phyloP scores from a whole-genome alignment of 176 grass and related monocot genomes.

The Luzula sylvatica region DNA sequence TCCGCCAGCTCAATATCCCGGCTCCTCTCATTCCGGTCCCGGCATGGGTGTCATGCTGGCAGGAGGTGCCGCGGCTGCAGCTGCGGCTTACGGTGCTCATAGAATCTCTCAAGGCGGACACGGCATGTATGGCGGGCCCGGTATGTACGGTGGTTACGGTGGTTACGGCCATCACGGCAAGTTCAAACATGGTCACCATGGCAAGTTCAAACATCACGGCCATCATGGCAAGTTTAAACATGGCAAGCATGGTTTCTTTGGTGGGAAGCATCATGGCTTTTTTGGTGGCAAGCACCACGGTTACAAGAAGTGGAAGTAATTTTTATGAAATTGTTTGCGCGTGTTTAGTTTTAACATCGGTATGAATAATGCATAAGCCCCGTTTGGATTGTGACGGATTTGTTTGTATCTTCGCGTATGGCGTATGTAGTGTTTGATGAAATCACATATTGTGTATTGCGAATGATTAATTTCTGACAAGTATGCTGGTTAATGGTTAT shows the following conservation, averaged over 20 bases:
- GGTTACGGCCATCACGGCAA: slow-evolving; percentile 19
- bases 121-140: too few species aligned
- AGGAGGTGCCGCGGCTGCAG: slow-evolving; percentile 33
- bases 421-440: too few species aligned
- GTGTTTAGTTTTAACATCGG: too few species aligned
- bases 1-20: slow-evolving; percentile 32
- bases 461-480: too few species aligned
- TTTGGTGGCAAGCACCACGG: slow-evolving; percentile 29
- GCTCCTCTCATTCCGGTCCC: slow-evolving; percentile 13
- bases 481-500: too few species aligned
- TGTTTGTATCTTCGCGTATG: too few species aligned
- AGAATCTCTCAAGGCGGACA: slow-evolving; percentile 19
- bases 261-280: slow-evolving; percentile 45
- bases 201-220: slow-evolving; percentile 43
- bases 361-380: too few species aligned
- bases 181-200: slow-evolving; percentile 19
- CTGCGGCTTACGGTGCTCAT: slow-evolving; percentile 45
- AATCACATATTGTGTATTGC: too few species aligned
- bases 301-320: slow-evolving; percentile 21
- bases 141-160: slow-evolving; percentile 27
- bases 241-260: slow-evolving; percentile 17
- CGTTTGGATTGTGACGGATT: too few species aligned
- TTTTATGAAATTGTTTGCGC: too few species aligned
- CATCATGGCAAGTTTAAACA: slow-evolving; percentile 3
- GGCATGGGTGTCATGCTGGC: slow-evolving; percentile 38